Evolutionary conservation across 2,329 filamentous ascomycete genomes (phyloP).

Genomic region (Phialocephala subalpina): DNA sequence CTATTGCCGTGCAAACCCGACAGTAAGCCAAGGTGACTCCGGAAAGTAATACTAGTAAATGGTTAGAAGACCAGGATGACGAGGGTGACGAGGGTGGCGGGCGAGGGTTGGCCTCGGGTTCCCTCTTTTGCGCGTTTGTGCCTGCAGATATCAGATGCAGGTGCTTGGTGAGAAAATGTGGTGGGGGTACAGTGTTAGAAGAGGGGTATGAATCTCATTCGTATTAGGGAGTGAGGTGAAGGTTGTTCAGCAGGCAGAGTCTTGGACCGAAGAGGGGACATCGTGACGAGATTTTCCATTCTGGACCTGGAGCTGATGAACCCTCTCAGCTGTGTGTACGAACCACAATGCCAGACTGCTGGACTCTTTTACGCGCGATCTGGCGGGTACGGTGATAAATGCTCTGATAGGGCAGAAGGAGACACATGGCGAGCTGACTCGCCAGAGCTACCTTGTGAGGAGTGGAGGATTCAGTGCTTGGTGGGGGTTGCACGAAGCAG

Average conservation of each 20-base stretch:
- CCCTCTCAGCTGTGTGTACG: background rate
- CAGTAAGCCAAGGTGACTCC: no score
- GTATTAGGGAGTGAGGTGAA: background rate
- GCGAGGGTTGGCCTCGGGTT: constrained; percentile 6
- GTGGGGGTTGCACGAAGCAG: background rate
- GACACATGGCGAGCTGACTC: constrained; percentile 8
- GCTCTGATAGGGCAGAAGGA: constrained; percentile 1
- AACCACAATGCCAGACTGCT: background rate
- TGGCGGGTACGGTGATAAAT: background rate
- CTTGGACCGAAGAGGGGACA: background rate
- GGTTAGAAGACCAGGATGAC: background rate
- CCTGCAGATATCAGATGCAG: constrained; percentile 4
- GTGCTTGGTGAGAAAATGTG: background rate
- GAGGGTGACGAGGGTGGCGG: constrained; percentile 1
- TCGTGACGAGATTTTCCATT: background rate
- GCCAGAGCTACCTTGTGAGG: background rate
- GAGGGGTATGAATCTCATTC: background rate
- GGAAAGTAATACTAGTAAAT: no score
- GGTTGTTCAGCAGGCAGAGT: background rate
- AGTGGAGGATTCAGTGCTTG: background rate
- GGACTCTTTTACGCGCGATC: background rate
- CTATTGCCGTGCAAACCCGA: background rate
- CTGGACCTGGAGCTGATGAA: background rate
- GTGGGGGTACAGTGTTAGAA: background rate
- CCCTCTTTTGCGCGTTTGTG: constrained; percentile 9